Conservation (phyloP, 2,329 filamentous ascomycete genomes). For the Chaetomiaceae sp. region DNA sequence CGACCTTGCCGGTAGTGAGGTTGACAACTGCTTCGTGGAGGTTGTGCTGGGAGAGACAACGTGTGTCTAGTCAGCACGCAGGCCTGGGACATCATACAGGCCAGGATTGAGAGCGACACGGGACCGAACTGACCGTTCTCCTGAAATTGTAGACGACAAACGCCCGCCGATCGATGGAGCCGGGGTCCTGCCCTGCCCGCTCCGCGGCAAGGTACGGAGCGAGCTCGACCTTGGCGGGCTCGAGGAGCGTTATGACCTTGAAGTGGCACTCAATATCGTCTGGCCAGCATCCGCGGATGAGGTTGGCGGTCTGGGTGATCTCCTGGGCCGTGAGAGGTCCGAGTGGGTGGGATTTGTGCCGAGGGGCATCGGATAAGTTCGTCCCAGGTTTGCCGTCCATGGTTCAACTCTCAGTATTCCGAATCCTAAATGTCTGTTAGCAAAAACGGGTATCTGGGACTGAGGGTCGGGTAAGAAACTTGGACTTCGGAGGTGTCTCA, state of each 20-base stretch:
- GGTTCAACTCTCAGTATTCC: too few relatives aligned
- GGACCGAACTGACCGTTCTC: slow-evolving; percentile 47
- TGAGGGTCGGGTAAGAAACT: too few relatives aligned
- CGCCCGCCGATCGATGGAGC: slow-evolving; percentile 44
- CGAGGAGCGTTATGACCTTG: slow-evolving; percentile 57
- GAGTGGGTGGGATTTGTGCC: slow-evolving; percentile 45
- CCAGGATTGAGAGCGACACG: too few relatives aligned
- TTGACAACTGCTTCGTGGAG: slow-evolving; percentile 57
- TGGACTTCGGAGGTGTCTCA: too few relatives aligned
- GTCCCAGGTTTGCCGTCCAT: not conserved
- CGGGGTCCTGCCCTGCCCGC: slow-evolving; percentile 37
- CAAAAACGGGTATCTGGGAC: too few relatives aligned
- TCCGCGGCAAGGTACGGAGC: slow-evolving; percentile 48
- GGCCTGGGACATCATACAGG: not conserved
- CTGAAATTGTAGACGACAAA: slow-evolving; percentile 57
- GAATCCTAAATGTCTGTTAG: too few relatives aligned
- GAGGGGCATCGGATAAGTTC: not conserved
- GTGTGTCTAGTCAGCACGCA: too few relatives aligned
- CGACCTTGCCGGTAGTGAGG: slow-evolving; percentile 45
- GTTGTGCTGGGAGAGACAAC: slow-evolving; percentile 58
- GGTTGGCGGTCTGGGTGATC: slow-evolving; percentile 46
- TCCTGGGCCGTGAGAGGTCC: slow-evolving; percentile 55
- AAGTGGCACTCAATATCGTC: slow-evolving; percentile 53
- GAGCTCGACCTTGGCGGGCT: slow-evolving; percentile 51
- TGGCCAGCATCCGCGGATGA: slow-evolving; percentile 53